A percentile compares a stretch with the other conserved stretches of the same genome.
phyloP scores from a whole-genome alignment of 2,329 filamentous ascomycete species.

The Fusarium circinatum region DNA sequence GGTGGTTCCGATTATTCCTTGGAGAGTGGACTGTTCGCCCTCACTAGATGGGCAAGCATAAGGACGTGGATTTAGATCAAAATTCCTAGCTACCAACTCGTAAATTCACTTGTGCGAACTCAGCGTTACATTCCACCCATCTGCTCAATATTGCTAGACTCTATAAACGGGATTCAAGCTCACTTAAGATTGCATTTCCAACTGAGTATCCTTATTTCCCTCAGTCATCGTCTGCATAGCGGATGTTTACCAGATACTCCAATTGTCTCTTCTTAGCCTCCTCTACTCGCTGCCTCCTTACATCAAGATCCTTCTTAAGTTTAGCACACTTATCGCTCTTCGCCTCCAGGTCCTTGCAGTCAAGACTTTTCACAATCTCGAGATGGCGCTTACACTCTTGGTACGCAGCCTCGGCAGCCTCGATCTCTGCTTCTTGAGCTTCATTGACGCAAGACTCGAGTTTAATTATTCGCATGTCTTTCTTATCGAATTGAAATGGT shows the following conservation, averaged over 20 bases:
- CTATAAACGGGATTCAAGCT: rapidly evolving
- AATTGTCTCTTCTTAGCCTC: background rate
- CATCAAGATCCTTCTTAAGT: background rate
- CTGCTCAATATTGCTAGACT: no score
- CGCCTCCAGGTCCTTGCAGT: rapidly evolving
- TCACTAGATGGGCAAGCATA: background rate
- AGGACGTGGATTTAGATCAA: rapidly evolving
- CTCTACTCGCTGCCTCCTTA: no score
- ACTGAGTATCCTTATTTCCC: no score
- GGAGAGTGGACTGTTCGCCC: rapidly evolving
- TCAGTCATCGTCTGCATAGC: background rate
- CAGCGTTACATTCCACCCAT: no score
- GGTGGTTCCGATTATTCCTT: no score
- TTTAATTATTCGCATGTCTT: background rate
- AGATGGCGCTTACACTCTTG: background rate
- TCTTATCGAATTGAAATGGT: background rate
- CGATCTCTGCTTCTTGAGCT: background rate
- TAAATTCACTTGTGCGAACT: background rate
- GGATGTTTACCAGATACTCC: background rate
- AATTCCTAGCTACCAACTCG: background rate
- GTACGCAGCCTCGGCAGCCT: background rate
- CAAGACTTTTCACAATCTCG: rapidly evolving
- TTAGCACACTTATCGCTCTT: rapidly evolving
- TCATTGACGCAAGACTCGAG: background rate
- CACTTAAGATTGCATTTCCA: no score